Conservation (phyloP, 768 basidiomycete genomes). For the Boletus vermiculosoides region DNA sequence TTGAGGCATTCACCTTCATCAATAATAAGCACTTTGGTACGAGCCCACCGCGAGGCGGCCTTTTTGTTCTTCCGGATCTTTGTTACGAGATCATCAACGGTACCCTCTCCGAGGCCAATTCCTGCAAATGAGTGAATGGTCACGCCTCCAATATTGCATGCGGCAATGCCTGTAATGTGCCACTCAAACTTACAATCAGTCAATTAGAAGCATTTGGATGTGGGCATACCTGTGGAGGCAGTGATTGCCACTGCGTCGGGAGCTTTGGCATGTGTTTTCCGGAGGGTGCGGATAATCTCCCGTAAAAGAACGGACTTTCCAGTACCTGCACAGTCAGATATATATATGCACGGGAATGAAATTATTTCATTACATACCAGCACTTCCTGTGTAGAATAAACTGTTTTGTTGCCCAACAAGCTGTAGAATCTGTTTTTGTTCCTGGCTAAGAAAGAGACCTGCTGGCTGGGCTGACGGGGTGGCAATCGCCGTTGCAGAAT, state of each 20-base stretch:
- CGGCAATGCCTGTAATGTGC: slow-evolving; percentile 70
- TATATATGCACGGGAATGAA: slow-evolving; percentile 18
- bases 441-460: slow-evolving; percentile 68
- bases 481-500: background rate
- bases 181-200: background rate
- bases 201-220: background rate
- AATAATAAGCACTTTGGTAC: slow-evolving; percentile 81
- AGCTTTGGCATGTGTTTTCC: slow-evolving; percentile 48
- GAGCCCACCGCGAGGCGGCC: slow-evolving; percentile 71
- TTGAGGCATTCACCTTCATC: slow-evolving; percentile 59
- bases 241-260: slow-evolving; percentile 87
- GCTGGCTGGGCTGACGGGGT: slow-evolving; percentile 29
- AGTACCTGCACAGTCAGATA: slow-evolving; percentile 59
- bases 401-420: slow-evolving; percentile 72
- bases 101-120: slow-evolving; percentile 78
- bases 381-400: slow-evolving; percentile 96
- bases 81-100: slow-evolving; percentile 53
- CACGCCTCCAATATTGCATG: slow-evolving; percentile 95
- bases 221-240: slow-evolving; percentile 77
- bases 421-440: slow-evolving; percentile 81
- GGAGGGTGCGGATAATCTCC: slow-evolving; percentile 81
- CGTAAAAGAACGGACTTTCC: slow-evolving; percentile 94
- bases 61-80: slow-evolving; percentile 86
- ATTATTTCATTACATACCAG: slow-evolving; percentile 56
- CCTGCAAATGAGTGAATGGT: slow-evolving; percentile 97